These are phyloP conservation scores for Xylaria sp. DNA, from an alignment of 2,329 filamentous ascomycete genomes.

Conservation along the genomic window DNA sequence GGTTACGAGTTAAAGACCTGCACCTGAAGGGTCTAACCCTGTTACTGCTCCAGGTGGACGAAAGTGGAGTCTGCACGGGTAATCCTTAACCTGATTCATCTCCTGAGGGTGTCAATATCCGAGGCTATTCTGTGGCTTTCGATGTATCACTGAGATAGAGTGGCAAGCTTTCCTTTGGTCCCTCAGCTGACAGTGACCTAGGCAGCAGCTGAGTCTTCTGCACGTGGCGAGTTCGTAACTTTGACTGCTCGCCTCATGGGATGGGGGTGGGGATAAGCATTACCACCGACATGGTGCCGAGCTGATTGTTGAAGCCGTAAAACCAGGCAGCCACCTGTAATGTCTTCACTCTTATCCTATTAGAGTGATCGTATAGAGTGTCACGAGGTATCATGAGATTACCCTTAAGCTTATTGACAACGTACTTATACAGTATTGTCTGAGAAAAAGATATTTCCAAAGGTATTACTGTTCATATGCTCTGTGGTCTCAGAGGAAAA, in stretches of 20 bases:
- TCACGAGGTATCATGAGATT: not conserved
- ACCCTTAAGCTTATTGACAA: not conserved
- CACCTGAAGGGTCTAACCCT: no score
- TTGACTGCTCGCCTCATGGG: not conserved
- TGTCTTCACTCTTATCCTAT: not conserved
- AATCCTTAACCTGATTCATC: not conserved
- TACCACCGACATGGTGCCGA: slow-evolving; percentile 33
- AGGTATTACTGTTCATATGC: not conserved
- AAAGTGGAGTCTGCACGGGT: no score
- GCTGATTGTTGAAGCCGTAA: slow-evolving; percentile 8
- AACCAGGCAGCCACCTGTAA: not conserved
- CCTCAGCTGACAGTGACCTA: not conserved
- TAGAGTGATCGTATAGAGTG: not conserved
- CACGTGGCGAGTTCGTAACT: not conserved
- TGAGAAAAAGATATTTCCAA: not conserved
- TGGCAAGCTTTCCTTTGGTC: not conserved
- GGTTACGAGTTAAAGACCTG: no score
- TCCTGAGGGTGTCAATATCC: not conserved
- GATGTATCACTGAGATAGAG: not conserved
- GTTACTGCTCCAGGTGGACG: no score
- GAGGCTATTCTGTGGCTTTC: not conserved
- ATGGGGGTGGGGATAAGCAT: slow-evolving; percentile 4
- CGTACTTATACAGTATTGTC: not conserved
- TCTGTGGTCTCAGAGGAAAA: not conserved
- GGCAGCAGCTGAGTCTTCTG: not conserved